Percentiles rank a stretch among this genome's conserved stretches.
Evolutionary conservation across 2,329 filamentous ascomycete genomes (phyloP).

Genomic region (Sclerotinia spermophila): DNA sequence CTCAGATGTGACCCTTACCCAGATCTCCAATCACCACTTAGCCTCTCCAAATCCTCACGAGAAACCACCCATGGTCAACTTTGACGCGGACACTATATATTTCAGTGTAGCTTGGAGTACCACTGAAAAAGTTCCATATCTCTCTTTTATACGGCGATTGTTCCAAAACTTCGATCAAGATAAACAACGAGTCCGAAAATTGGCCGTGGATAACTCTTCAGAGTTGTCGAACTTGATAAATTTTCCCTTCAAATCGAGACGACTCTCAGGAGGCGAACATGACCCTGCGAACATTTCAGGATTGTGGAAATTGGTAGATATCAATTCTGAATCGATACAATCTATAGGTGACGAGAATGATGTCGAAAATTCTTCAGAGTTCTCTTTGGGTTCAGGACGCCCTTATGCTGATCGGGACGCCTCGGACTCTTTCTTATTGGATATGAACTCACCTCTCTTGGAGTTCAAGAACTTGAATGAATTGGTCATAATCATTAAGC

Average conservation of each 20-base stretch:
- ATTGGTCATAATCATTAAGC: neutral
- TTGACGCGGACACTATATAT: neutral
- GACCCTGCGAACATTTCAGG: no score
- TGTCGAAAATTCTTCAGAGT: neutral
- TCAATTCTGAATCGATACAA: neutral
- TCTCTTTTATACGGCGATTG: neutral
- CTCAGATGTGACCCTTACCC: neutral
- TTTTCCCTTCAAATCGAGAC: neutral
- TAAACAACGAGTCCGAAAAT: neutral
- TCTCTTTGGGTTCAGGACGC: neutral
- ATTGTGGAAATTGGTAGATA: neutral
- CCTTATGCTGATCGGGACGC: neutral
- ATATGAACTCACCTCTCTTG: neutral
- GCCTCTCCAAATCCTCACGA: neutral
- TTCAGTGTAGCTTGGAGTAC: slow-evolving; percentile 5
- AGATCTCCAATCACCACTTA: neutral
- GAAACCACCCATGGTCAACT: neutral
- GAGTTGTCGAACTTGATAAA: neutral
- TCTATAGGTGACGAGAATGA: neutral
- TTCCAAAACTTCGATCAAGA: neutral
- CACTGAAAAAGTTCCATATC: neutral
- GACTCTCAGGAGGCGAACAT: neutral
- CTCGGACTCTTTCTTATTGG: neutral
- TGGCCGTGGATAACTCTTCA: neutral
- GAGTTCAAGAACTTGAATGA: neutral